Base-by-base conservation (phyloP, 306 rosid species). In the Quercus berberidifolia region DNA sequence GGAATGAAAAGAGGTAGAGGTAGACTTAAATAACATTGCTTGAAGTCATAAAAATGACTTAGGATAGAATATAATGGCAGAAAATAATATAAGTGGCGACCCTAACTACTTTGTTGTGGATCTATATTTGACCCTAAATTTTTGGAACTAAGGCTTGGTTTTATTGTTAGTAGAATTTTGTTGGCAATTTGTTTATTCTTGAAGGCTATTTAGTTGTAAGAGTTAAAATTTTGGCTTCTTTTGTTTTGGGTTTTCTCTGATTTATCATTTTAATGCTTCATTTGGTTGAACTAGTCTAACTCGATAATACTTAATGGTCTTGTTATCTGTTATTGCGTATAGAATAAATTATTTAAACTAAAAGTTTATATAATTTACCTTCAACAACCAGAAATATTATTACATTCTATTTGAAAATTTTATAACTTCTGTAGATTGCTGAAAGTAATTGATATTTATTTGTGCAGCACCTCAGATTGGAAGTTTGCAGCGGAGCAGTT, bases 401-500 rank as follows among this genome's bases (percentile, higher is more conserved):
- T n/a, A 3, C 54, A 6, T 14, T 11, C 12, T 7, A 21, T 18
- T 6, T 62, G 49, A 67, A 57, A 55, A 62, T 7, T 69, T 20
- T 78, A 18, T 14, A 14, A 4, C 57, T 17, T 75, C 18, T 30
- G 41, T 72, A 6, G 55, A 41, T 74, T 80, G 30, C 65, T 78
- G 28, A 76, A 69, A 31, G 30, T 4, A 71, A 38, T 77, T 71
- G 73, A 7, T 74, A 65, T 73, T 74, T 85, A 76, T 76, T 83
- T 21, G 6, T 89, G 91, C 93, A 96, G 99, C 76, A 71, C 87
- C 12, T 76, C 89, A 1, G 99, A 96, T 85, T 96, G 98, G 99
- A 92, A 89, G 84, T 96, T 89, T 83, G 99, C 91, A 13, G 93
- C 98, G 0, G 98, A 91, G 86, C 89, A 81, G 65, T 96, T 93